phyloP scores from a whole-genome alignment of 2,329 filamentous ascomycete species.

The Microthyrium microscopicum region DNA sequence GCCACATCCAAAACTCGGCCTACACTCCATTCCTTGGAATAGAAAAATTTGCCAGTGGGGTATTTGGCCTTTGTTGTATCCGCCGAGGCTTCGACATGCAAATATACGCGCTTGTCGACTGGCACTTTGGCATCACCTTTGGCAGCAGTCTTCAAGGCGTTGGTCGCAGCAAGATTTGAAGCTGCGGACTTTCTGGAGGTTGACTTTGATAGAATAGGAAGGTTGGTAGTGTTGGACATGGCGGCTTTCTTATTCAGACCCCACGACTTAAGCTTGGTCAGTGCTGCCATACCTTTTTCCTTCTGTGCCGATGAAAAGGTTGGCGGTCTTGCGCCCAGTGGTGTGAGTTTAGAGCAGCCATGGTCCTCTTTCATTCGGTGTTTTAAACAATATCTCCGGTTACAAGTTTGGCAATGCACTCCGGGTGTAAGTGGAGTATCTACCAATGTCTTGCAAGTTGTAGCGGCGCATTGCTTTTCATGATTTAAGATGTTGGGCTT shows the following conservation, averaged over 20 bases:
- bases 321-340: constrained; percentile 34
- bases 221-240: constrained; percentile 35
- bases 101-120: constrained; percentile 70
- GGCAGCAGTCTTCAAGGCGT: constrained; percentile 66
- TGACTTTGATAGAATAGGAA: constrained; percentile 1
- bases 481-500: constrained; percentile 42
- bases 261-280: constrained; percentile 68
- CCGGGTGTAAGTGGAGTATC: constrained; percentile 51
- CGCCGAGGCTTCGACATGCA: constrained; percentile 80
- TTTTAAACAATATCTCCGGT: constrained; percentile 59
- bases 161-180: constrained; percentile 43
- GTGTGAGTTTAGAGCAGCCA: constrained; percentile 60
- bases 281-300: constrained; percentile 55
- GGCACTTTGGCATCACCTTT: constrained; percentile 79
- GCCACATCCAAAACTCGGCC: constrained; percentile 67
- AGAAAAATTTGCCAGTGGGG: constrained; percentile 42
- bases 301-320: constrained; percentile 23
- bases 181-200: constrained; percentile 1
- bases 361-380: constrained; percentile 68
- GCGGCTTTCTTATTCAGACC: constrained; percentile 54
- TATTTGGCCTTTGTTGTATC: constrained; percentile 72
- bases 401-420: constrained; percentile 56
- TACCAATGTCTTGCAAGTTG: constrained; percentile 52
- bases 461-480: constrained; percentile 49
- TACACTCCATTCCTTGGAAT: constrained; percentile 62